Evolutionary conservation across 2,329 filamentous ascomycete species (phyloP), one percentile per base, ranked within the genome.

Genomic region (Colletotrichum sp.): DNA sequence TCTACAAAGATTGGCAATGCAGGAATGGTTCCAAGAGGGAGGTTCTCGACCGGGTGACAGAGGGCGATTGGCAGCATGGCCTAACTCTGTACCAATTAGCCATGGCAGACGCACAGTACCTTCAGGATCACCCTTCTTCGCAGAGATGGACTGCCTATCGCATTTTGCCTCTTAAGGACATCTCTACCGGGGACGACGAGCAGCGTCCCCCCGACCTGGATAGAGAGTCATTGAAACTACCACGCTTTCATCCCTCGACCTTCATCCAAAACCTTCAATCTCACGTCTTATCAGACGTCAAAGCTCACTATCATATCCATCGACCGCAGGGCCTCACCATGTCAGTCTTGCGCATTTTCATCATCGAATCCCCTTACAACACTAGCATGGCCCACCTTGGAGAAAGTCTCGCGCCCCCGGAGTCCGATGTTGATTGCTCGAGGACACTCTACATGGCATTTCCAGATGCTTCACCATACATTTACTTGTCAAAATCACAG

Each of bases 221-320:
- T 80, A 83, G 84, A 64, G 82, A 85, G 77, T 86, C 87, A 8
- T 83, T 92, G 36, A 81, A 83, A 5, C 85, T 93, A 65, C 95
- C 95, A 13, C 92, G 93, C 19, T 95, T 97, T 80, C 94, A 98
- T 80, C 94, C 95, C 1, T 92, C 94, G 6, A 94, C 93, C 0
- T 98, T 98, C 82, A 87, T 98, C 48, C 91, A 91, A 78, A 94
- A 93, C 78, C 90, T 98, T 3, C 94, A 96, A 79, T 88, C 88
- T 55, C 93, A 96, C 81, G 90, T 96, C 22, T 88, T 95, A 2
- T 94, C 95, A 2, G 90, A 97, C 74, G 91, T 96, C 79, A 98
- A 97, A 83, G 94, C 94, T 7, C 94, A 98, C 84, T 97, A 95
- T 83, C 93, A 95, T 79, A 91, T 97, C 76, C 92, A 94, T 78